These are phyloP conservation scores for Cladosporium oxysporum DNA, from an alignment of 2,329 filamentous ascomycete genomes.

Conservation along the genomic window DNA sequence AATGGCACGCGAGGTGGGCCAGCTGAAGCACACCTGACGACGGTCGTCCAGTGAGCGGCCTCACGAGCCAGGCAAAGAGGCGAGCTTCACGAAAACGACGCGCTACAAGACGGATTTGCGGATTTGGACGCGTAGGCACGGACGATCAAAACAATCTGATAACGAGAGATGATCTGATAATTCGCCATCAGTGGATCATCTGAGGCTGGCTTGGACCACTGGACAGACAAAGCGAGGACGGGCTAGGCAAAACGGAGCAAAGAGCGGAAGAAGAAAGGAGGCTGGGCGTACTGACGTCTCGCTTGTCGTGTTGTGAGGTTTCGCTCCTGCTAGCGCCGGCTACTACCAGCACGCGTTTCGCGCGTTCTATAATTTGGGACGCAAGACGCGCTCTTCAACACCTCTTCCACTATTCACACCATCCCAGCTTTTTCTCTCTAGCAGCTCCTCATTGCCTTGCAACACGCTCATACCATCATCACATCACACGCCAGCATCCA, in stretches of 20 bases:
- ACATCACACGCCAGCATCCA: conserved; percentile 22
- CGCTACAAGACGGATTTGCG: conserved; percentile 8
- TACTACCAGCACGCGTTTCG: conserved; percentile 10
- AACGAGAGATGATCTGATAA: conserved; percentile 16
- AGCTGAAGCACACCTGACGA: conserved; percentile 6
- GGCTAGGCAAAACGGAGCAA: conserved; percentile 6
- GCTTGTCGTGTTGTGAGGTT: conserved; percentile 9
- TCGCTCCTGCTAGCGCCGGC: conserved; percentile 4
- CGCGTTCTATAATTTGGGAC: conserved; percentile 8
- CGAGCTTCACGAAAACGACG: conserved; percentile 12
- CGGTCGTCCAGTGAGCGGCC: conserved; percentile 4
- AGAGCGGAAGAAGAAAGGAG: conserved; percentile 10
- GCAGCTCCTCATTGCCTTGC: conserved; percentile 17
- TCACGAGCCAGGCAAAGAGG: conserved; percentile 15
- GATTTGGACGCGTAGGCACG: not conserved
- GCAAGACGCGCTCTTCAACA: not conserved
- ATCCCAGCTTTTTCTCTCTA: not conserved
- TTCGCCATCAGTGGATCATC: not conserved
- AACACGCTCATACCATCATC: not conserved
- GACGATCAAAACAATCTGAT: conserved; percentile 4
- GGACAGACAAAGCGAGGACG: conserved; percentile 5
- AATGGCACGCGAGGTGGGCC: conserved; percentile 2
- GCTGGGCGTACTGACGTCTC: conserved; percentile 7
- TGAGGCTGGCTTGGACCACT: not conserved
- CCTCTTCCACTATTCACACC: conserved; percentile 8